Evolutionary conservation across 2,329 filamentous ascomycete species (phyloP).

Genomic region (Epichloe glyceriae): DNA sequence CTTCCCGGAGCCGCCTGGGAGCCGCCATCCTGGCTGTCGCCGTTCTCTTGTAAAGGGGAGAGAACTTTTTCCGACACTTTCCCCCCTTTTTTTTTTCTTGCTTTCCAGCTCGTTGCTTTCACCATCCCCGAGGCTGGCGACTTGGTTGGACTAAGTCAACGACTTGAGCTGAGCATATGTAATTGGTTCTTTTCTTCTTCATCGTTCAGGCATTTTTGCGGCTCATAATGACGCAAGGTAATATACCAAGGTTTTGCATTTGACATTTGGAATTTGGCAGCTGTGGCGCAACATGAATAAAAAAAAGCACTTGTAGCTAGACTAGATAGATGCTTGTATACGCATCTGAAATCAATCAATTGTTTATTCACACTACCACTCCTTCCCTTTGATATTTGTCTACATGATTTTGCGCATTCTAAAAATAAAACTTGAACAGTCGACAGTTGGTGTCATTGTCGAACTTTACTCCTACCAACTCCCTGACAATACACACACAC

Average conservation of each 20-base stretch:
- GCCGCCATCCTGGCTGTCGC: constrained; percentile 15
- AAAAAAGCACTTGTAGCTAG: constrained; percentile 2
- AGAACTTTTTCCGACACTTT: not conserved
- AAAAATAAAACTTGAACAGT: not conserved
- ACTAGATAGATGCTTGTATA: not conserved
- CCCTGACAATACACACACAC: not conserved
- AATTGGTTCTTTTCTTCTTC: not conserved
- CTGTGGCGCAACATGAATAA: not conserved
- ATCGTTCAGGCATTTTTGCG: not conserved
- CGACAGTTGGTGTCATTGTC: not conserved
- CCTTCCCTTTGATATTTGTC: not conserved
- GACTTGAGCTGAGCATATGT: not conserved
- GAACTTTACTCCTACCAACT: not conserved
- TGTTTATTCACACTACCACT: not conserved
- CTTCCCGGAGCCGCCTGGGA: constrained; percentile 12
- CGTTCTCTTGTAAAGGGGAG: constrained; percentile 13
- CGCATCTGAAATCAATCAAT: not conserved
- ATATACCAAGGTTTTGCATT: constrained; percentile 3
- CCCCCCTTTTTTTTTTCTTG: not conserved
- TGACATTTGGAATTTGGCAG: not conserved
- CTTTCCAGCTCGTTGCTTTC: not conserved
- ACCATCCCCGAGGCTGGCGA: not conserved
- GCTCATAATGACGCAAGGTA: not conserved
- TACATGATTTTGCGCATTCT: not conserved
- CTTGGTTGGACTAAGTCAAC: not conserved